phyloP scores from a whole-genome alignment of 345 rosid species.

The Linum usitatissimum region DNA sequence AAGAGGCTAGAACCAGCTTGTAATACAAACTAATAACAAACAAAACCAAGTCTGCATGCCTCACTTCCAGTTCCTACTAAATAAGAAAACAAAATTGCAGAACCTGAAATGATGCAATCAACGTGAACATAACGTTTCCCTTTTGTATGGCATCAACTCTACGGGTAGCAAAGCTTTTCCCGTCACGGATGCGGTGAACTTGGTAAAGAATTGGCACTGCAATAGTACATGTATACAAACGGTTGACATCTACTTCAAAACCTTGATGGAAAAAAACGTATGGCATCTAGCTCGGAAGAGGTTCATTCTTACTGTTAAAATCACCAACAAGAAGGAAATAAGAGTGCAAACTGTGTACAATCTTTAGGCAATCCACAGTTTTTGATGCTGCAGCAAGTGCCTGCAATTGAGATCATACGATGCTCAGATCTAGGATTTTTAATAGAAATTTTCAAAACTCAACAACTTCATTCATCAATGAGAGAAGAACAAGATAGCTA shows the following conservation, averaged over 20 bases:
- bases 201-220: conserved; percentile 75
- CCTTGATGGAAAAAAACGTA: neutral
- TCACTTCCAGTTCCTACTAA: neutral
- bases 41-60: neutral
- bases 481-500: neutral
- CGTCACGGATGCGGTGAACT: conserved; percentile 84
- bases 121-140: conserved; percentile 66
- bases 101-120: conserved; percentile 93
- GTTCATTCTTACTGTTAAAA: conserved; percentile 47
- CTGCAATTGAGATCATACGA: conserved; percentile 32
- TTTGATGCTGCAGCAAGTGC: conserved; percentile 95
- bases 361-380: conserved; percentile 85
- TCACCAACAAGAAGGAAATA: conserved; percentile 92
- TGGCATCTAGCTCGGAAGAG: neutral
- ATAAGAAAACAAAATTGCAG: conserved; percentile 10
- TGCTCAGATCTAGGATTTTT: neutral
- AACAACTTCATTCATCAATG: neutral
- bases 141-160: conserved; percentile 87
- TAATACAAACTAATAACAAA: neutral
- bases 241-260: neutral
- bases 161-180: conserved; percentile 83
- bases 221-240: conserved; percentile 9
- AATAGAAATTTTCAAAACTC: neutral
- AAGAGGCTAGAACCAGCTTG: neutral
- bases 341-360: conserved; percentile 82